Conservation (phyloP, 306 rosid genomes). For the Dryas drummondii region DNA sequence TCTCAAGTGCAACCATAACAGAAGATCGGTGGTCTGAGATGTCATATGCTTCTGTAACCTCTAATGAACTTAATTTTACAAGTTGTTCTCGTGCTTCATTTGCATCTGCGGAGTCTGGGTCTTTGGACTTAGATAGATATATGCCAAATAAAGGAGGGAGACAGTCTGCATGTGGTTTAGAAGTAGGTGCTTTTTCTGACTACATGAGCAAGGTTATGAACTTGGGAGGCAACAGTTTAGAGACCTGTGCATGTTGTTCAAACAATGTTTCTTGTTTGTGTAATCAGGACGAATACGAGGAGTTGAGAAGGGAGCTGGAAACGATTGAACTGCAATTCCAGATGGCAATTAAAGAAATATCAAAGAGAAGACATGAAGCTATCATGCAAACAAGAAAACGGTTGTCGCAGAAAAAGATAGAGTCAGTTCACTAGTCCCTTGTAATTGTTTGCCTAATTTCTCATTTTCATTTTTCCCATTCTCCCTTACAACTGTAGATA, state of each 20-base stretch:
- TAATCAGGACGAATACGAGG: slow-evolving; percentile 25
- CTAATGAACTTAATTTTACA: slow-evolving; percentile 15
- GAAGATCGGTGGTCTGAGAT: slow-evolving; percentile 29
- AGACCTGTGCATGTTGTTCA: slow-evolving; percentile 7
- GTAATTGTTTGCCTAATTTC: too few relatives aligned
- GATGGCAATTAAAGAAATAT: slow-evolving; percentile 41
- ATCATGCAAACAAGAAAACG: slow-evolving; percentile 43
- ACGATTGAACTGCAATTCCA: slow-evolving; percentile 45
- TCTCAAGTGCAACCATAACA: slow-evolving; percentile 12
- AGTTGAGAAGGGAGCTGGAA: slow-evolving; percentile 44
- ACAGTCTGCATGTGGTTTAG: too few relatives aligned
- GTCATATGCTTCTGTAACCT: slow-evolving; percentile 31
- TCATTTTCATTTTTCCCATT: not conserved
- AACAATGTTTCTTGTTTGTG: slow-evolving; percentile 22
- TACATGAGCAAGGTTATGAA: too few relatives aligned
- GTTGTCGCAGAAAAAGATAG: slow-evolving; percentile 35
- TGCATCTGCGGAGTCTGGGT: slow-evolving; percentile 29
- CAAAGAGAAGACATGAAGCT: slow-evolving; percentile 35
- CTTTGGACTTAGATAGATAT: slow-evolving; percentile 7
- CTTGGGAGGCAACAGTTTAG: too few relatives aligned
- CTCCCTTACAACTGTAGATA: slow-evolving; percentile 9
- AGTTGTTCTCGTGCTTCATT: slow-evolving; percentile 30
- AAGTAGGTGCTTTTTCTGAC: too few relatives aligned
- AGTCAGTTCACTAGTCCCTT: slow-evolving; percentile 21
- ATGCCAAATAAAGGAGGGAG: not conserved